Evolutionary conservation across 768 basidiomycete species (phyloP).

Genomic region (Galerina sulciceps): DNA sequence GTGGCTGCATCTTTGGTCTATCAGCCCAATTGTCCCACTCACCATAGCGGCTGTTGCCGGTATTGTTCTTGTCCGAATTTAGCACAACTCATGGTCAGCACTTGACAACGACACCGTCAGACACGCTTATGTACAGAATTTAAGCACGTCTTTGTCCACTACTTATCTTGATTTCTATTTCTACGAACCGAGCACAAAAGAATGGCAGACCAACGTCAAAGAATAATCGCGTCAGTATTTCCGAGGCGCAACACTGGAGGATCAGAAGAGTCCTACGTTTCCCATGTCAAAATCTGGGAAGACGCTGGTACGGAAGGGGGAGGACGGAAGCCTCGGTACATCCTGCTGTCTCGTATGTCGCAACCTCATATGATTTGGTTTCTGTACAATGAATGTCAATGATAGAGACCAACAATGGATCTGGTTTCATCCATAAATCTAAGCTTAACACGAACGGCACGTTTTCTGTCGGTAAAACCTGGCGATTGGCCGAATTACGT

Average conservation of each 20-base stretch:
- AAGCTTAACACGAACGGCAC: constrained; percentile 94
- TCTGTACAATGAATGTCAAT: constrained; percentile 10
- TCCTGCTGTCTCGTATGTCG: constrained; percentile 85
- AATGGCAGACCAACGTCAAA: constrained; percentile 59
- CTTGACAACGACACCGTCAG: constrained; percentile 8
- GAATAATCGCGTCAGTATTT: constrained; percentile 87
- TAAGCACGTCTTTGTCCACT: constrained; percentile 3
- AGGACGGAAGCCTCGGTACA: constrained; percentile 85
- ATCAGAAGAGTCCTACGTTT: constrained; percentile 80
- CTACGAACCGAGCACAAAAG: not conserved
- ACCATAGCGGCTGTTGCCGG: constrained; percentile 34
- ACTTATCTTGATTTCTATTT: constrained; percentile 15
- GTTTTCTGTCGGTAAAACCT: constrained; percentile 97
- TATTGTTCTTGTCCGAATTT: constrained; percentile 38
- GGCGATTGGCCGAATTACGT: constrained; percentile 84
- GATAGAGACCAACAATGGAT: constrained; percentile 62
- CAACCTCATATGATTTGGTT: constrained; percentile 4
- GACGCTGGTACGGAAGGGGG: constrained; percentile 71
- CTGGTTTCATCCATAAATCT: constrained; percentile 90
- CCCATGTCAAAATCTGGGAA: constrained; percentile 94
- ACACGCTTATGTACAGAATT: not conserved
- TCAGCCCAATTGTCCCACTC: constrained; percentile 21
- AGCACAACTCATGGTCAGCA: constrained; percentile 19
- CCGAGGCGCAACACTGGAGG: constrained; percentile 67
- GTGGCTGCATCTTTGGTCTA: constrained; percentile 6